Evolutionary conservation across 768 basidiomycete genomes (phyloP).

Genomic region (Tricholoma terreum): DNA sequence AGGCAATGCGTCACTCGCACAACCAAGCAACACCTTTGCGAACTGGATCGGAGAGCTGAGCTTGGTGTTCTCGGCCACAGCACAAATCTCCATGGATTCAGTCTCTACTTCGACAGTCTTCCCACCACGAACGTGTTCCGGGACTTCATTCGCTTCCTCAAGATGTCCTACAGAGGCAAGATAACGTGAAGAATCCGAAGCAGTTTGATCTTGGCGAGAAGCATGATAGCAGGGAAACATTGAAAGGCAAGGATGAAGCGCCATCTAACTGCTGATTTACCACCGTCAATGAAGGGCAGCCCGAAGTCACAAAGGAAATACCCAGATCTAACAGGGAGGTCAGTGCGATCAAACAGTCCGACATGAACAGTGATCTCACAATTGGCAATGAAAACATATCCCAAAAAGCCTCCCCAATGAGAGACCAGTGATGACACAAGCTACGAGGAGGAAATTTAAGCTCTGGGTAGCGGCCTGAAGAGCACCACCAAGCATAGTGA

Average conservation of each 20-base stretch:
- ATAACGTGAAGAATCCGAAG: neutral
- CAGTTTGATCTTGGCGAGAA: neutral
- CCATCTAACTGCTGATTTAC: neutral
- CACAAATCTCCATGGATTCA: neutral
- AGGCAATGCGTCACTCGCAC: neutral
- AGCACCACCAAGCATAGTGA: neutral
- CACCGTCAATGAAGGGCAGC: neutral
- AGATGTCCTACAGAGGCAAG: neutral
- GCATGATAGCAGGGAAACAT: neutral
- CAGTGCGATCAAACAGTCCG: neutral
- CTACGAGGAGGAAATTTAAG: neutral
- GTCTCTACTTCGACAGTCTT: neutral
- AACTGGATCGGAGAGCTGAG: neutral
- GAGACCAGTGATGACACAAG: neutral
- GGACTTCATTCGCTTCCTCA: neutral
- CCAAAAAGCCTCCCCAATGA: neutral
- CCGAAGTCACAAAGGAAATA: neutral
- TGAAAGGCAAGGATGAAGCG: neutral
- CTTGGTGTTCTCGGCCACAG: neutral
- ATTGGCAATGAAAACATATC: neutral
- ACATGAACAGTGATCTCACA: neutral
- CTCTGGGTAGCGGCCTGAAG: neutral
- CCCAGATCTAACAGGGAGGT: neutral
- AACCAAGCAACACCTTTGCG: neutral
- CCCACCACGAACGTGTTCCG: neutral